Percentiles rank a stretch among this genome's conserved stretches.
Conservation (phyloP, 352 stramenopile species). For the Phytophthora cactorum region DNA sequence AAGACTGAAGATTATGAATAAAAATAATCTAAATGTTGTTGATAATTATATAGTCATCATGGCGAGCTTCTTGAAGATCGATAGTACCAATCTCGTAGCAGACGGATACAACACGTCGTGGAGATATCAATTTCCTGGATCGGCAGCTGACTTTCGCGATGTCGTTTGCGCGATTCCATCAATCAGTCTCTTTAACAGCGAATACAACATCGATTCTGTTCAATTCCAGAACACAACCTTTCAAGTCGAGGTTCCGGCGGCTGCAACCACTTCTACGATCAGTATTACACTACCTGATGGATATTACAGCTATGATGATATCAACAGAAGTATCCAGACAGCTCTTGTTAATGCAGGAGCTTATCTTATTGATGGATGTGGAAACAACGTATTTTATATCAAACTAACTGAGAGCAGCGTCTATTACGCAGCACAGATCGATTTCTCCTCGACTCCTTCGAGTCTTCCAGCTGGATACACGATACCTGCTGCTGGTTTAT, state of each 20-base stretch:
- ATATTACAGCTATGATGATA: neutral
- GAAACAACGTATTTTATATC: constrained; percentile 14
- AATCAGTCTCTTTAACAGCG: neutral
- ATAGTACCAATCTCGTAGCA: no score
- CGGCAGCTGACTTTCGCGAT: neutral
- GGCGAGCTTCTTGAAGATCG: no score
- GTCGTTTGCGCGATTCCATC: neutral
- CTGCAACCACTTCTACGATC: neutral
- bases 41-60: no score
- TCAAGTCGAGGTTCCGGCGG: neutral
- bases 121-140: no score
- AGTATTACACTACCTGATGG: neutral
- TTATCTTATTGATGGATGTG: constrained; percentile 9
- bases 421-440: constrained; percentile 16
- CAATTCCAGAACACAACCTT: neutral
- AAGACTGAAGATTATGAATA: no score
- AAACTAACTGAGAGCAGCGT: constrained; percentile 12
- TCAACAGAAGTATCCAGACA: constrained; percentile 14
- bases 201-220: neutral
- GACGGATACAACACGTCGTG: no score
- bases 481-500: neutral
- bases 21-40: no score
- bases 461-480: neutral
- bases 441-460: neutral
- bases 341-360: constrained; percentile 13